phyloP scores from a whole-genome alignment of 495 filamentous ascomycete species.

The Podospora tetraspora region DNA sequence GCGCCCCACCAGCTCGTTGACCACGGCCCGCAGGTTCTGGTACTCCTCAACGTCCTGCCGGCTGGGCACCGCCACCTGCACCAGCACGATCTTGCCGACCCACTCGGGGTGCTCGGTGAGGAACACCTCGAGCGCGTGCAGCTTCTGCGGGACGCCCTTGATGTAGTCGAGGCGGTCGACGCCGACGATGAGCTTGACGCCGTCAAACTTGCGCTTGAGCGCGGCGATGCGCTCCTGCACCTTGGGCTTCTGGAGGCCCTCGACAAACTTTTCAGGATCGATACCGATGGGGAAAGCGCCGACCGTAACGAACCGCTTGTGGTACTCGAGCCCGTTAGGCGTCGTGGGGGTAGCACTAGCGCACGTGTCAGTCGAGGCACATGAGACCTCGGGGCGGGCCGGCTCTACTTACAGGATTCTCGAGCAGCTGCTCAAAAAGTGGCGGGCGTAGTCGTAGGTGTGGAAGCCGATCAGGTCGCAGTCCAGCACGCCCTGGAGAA shows the following conservation, averaged over 20 bases:
- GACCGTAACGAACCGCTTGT: slow-evolving; percentile 65
- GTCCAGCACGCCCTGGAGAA: slow-evolving; percentile 72
- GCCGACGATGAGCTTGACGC: slow-evolving; percentile 84
- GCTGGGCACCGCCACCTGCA: slow-evolving; percentile 89
- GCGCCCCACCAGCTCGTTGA: slow-evolving; percentile 83
- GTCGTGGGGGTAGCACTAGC: slow-evolving; percentile 68
- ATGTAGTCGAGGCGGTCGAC: slow-evolving; percentile 93
- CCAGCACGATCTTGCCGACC: slow-evolving; percentile 84
- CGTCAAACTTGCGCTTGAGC: slow-evolving; percentile 76
- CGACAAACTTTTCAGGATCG: slow-evolving; percentile 90
- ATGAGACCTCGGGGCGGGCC: background rate
- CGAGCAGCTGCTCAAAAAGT: slow-evolving; percentile 83
- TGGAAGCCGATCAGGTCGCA: slow-evolving; percentile 92
- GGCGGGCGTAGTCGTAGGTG: slow-evolving; percentile 87
- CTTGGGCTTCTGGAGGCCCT: slow-evolving; percentile 72
- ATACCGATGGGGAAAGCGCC: slow-evolving; percentile 92
- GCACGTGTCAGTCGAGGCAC: slow-evolving; percentile 4
- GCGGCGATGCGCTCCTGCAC: slow-evolving; percentile 74
- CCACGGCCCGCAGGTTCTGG: slow-evolving; percentile 82
- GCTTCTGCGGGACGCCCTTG: slow-evolving; percentile 92
- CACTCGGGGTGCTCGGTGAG: slow-evolving; percentile 87
- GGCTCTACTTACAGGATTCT: slow-evolving; percentile 60
- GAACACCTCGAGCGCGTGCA: slow-evolving; percentile 87
- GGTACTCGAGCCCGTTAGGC: slow-evolving; percentile 74
- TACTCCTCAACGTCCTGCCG: slow-evolving; percentile 95